phyloP scores from a whole-genome alignment of 1,284 basidiomycete genomes.

The Pseudozyma hubeiensis region DNA sequence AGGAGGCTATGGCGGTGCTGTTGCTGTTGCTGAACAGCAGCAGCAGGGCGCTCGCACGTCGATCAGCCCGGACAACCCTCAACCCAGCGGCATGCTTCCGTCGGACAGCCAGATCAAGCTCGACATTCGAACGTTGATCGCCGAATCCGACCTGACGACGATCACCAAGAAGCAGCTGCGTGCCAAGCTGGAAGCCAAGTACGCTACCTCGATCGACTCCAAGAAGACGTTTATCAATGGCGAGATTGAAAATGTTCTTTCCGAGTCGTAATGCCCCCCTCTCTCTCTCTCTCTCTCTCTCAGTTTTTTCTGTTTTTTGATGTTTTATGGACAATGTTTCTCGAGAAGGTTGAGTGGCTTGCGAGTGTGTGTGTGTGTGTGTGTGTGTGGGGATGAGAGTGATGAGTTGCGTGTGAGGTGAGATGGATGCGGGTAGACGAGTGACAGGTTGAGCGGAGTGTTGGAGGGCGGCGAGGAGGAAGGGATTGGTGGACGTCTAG shows the following conservation, averaged over 20 bases:
- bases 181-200: slow-evolving; percentile 56
- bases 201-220: slow-evolving; percentile 51
- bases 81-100: slow-evolving; percentile 26
- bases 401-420: no score
- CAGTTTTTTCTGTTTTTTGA: no score
- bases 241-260: slow-evolving; percentile 57
- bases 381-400: not conserved
- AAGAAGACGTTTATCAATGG: slow-evolving; percentile 65
- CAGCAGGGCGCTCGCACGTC: slow-evolving; percentile 10
- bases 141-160: slow-evolving; percentile 58
- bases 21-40: slow-evolving; percentile 14
- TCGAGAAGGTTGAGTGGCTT: no score
- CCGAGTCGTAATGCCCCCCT: slow-evolving; percentile 36
- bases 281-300: no score
- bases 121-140: slow-evolving; percentile 62
- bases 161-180: slow-evolving; percentile 63
- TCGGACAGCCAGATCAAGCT: slow-evolving; percentile 57
- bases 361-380: not conserved
- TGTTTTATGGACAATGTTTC: no score
- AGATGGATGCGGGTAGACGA: no score
- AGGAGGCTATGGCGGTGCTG: slow-evolving; percentile 6
- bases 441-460: no score
- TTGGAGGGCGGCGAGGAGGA: no score
- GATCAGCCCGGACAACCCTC: slow-evolving; percentile 11
- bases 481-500: no score